A percentile compares a stretch with the other conserved stretches of the same genome.
These are phyloP conservation scores for Tulasnella sp. DNA, from an alignment of 768 basidiomycete species.

Conservation along the genomic window DNA sequence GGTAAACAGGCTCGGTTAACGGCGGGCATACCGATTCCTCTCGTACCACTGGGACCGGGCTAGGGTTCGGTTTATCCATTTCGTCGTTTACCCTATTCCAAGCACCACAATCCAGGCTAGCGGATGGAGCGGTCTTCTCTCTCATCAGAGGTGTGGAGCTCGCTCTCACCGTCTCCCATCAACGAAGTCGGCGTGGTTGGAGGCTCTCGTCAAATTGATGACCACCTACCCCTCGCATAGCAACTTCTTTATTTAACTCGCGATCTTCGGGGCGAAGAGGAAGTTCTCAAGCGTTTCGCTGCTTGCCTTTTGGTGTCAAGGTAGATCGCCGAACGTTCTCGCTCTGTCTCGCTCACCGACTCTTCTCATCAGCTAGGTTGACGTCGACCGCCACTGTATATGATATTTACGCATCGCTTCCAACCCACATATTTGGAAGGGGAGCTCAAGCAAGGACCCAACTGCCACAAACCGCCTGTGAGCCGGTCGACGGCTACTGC, in stretches of 20 bases:
- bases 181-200: constrained; percentile 43
- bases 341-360: background rate
- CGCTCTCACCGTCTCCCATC: too few relatives aligned
- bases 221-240: constrained; percentile 57
- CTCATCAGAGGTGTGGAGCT: too few relatives aligned
- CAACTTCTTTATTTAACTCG: constrained; percentile 79
- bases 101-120: too few relatives aligned
- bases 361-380: constrained; percentile 51
- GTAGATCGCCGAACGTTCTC: constrained; percentile 39
- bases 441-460: constrained; percentile 55
- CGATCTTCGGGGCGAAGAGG: constrained; percentile 99
- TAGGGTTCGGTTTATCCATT: too few relatives aligned
- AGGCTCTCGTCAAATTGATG: constrained; percentile 70
- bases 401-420: constrained; percentile 48
- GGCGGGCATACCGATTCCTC: too few relatives aligned
- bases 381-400: constrained; percentile 91
- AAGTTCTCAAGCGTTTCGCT: constrained; percentile 72
- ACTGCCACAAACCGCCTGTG: constrained; percentile 61
- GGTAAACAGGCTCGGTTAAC: too few relatives aligned
- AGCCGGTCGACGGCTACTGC: too few relatives aligned
- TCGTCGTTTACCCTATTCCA: too few relatives aligned
- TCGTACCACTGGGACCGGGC: too few relatives aligned
- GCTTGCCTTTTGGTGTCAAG: constrained; percentile 57
- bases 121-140: too few relatives aligned
- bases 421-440: constrained; percentile 63